Base-by-base conservation (phyloP, 768 basidiomycete species). In the Rhizopogon vulgaris region DNA sequence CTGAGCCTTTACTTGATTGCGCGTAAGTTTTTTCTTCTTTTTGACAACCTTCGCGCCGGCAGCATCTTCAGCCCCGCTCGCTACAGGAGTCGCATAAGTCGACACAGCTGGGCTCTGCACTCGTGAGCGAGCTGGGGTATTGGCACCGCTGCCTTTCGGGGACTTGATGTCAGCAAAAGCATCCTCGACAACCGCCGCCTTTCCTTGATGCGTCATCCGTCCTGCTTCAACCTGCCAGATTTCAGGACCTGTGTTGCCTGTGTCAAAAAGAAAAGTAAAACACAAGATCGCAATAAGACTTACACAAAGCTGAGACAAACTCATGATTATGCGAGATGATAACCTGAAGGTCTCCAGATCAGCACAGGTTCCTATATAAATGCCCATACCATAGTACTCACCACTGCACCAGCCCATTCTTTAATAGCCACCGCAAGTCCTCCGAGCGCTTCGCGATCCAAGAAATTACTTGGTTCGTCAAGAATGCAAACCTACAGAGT, bases 281-380 rank as follows among this genome's bases (percentile, higher is more conserved):
- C 22, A 22, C 43, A 53, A 47, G 47, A 55, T 40, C 52, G 52
- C 51, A 24, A 24, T 49, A 49, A 58, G 22, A 77, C 86, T 65
- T 65, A 90, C 89, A 90, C 47, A 93, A 73, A 11, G 90, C 84
- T 34, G 79, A 74, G 12, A 93, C 87, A 58, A 92, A 94, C 73
- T 93, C 90, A 58, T 84, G 75, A 70, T 95, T 95, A 76, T 96
- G 95, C 30, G 93, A 96, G 66, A 97, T 97, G 73, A 96, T 96
- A 63, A 93, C 84, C 86, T 88, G 59, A 14, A 41, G 49, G 42
- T 45, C 49, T 39, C 36, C 55, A 12, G 48, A 43, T 60, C 57
- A 59, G 57, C 51, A 58, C 46, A 57, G 37, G 25, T 18, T 18
- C 14, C 50, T 55, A 52, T 41, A 58, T 62, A 49, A 48, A 49